Evolutionary conservation across 1,139 yeast species (phyloP).

Genomic region (Suhomyces anneliseae): DNA sequence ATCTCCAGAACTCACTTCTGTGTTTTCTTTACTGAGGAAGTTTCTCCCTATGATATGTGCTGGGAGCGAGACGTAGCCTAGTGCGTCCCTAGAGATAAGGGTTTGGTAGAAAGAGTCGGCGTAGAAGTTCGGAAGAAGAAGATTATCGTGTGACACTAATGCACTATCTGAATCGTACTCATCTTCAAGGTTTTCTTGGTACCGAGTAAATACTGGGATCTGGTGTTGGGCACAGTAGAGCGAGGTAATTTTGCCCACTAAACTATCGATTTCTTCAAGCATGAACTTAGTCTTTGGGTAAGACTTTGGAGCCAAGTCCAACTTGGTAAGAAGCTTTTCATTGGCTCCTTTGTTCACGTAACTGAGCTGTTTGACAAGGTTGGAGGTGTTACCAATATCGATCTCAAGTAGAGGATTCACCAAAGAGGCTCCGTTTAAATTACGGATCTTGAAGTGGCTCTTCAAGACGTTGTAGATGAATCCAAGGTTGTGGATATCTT

Average conservation of each 20-base stretch:
- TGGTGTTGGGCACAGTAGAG: slow-evolving; percentile 23
- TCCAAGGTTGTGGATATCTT: slow-evolving; percentile 36
- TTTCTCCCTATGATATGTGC: slow-evolving; percentile 37
- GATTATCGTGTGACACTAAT: slow-evolving; percentile 37
- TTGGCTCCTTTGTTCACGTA: slow-evolving; percentile 6
- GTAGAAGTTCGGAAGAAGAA: slow-evolving; percentile 36
- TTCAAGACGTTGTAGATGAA: slow-evolving; percentile 33
- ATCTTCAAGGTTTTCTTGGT: slow-evolving; percentile 20
- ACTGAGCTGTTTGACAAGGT: slow-evolving; percentile 7
- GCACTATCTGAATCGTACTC: slow-evolving; percentile 24
- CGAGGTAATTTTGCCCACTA: slow-evolving; percentile 28
- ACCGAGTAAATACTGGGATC: slow-evolving; percentile 30
- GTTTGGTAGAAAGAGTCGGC: slow-evolving; percentile 39
- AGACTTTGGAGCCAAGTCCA: slow-evolving; percentile 2
- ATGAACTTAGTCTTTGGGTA: slow-evolving; percentile 23
- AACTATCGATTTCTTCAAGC: slow-evolving; percentile 25
- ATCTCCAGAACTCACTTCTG: slow-evolving; percentile 11
- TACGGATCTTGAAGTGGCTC: slow-evolving; percentile 34
- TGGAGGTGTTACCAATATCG: slow-evolving; percentile 4
- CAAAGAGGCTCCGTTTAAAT: slow-evolving; percentile 31
- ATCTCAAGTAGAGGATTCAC: slow-evolving; percentile 5
- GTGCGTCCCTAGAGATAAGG: slow-evolving; percentile 34
- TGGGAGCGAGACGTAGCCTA: slow-evolving; percentile 36
- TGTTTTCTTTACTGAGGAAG: slow-evolving; percentile 22
- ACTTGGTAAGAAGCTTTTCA: slow-evolving; percentile 13